Conservation (phyloP, 2,329 filamentous ascomycete species). For the Talaromyces atroroseus region DNA sequence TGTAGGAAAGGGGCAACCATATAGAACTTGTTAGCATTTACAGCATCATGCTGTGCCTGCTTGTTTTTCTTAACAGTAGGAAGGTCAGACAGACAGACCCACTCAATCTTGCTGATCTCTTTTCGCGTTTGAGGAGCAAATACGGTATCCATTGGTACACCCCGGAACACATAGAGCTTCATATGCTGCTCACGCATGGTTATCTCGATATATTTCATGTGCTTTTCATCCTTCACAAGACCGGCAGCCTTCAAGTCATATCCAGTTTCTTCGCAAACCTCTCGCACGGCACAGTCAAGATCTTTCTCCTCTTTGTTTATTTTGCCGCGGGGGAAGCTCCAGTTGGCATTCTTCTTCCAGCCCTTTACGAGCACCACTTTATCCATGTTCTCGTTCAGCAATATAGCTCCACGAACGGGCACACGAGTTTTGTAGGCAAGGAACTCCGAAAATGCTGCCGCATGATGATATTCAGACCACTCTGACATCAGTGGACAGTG, state of each 20-base stretch:
- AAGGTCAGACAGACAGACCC: constrained; percentile 86
- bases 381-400: constrained; percentile 93
- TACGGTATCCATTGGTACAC: constrained; percentile 76
- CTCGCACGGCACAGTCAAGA: constrained; percentile 84
- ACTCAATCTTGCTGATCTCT: constrained; percentile 94
- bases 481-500: constrained; percentile 84
- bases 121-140: constrained; percentile 91
- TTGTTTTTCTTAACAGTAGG: constrained; percentile 74
- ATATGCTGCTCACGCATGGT: constrained; percentile 91
- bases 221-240: constrained; percentile 65
- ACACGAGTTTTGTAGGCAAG: constrained; percentile 90
- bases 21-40: constrained; percentile 83
- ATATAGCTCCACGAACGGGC: constrained; percentile 86
- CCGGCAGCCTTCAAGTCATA: constrained; percentile 73
- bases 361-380: constrained; percentile 89
- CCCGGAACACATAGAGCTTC: constrained; percentile 83
- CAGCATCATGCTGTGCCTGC: constrained; percentile 49
- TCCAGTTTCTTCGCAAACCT: constrained; percentile 95
- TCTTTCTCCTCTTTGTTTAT: constrained; percentile 98
- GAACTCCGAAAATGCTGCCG: constrained; percentile 84
- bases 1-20: constrained; percentile 94
- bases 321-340: constrained; percentile 95
- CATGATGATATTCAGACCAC: constrained; percentile 72
- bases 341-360: constrained; percentile 94
- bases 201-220: constrained; percentile 78